Evolutionary conservation across 2,329 filamentous ascomycete genomes (phyloP).

Genomic region (Harringtonia lauricola): DNA sequence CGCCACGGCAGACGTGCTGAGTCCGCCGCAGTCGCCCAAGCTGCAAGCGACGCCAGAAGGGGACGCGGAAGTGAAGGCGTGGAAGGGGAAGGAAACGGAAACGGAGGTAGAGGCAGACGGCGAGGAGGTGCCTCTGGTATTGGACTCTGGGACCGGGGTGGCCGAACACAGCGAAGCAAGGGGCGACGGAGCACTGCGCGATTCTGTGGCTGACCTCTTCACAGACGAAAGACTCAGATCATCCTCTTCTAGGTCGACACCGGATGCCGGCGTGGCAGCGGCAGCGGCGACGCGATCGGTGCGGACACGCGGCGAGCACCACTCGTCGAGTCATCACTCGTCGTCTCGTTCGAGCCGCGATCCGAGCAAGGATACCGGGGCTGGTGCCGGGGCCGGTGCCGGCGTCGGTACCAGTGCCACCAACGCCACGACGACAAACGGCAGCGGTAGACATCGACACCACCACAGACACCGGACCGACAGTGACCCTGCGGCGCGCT

Average conservation of each 20-base stretch:
- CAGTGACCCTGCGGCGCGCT: constrained; percentile 20
- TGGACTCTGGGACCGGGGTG: constrained; percentile 1
- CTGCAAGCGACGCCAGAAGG: background rate
- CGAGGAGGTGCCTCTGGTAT: constrained; percentile 5
- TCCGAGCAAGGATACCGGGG: constrained; percentile 19
- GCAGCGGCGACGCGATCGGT: constrained; percentile 18
- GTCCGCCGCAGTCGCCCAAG: constrained; percentile 25
- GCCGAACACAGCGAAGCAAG: constrained; percentile 18
- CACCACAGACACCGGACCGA: constrained; percentile 23
- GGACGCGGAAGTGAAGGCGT: background rate
- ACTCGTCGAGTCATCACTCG: constrained; percentile 24
- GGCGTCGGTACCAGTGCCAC: too few relatives aligned
- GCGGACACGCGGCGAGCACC: constrained; percentile 28
- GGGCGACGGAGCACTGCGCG: constrained; percentile 27
- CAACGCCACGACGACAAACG: too few relatives aligned
- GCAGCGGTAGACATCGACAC: constrained; percentile 17
- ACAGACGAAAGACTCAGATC: constrained; percentile 35
- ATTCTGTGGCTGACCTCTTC: constrained; percentile 44
- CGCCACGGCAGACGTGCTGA: constrained; percentile 36
- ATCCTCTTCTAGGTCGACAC: constrained; percentile 10
- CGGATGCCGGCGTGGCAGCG: constrained; percentile 3
- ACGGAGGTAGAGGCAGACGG: constrained; percentile 7
- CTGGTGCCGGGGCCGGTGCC: constrained; percentile 18
- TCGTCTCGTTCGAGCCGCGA: constrained; percentile 22
- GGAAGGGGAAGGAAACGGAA: constrained; percentile 12